Evolutionary conservation across 2,329 filamentous ascomycete species (phyloP), one percentile per base, ranked within the genome.

Genomic region (Sordariomycetes sp.): DNA sequence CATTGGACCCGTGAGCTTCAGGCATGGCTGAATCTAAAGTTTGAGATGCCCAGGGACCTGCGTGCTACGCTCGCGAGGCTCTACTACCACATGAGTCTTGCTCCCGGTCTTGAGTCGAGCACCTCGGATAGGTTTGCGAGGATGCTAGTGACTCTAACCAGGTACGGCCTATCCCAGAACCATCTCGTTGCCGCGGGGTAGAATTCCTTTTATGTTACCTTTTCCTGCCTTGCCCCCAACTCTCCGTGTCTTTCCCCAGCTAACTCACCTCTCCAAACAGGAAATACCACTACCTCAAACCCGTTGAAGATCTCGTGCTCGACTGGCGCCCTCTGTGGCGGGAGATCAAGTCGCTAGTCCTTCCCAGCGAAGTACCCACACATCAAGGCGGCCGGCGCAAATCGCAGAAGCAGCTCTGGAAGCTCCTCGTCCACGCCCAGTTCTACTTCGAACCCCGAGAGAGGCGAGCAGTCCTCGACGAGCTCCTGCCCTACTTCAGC

Each of bases 1-100:
- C 93, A 99, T 73, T 99, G 94, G 94, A 97, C 94, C 18, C 86
- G 93, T 64, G 94, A 99, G 80, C 86, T 99, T 54, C 85, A 92
- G 68, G 90, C 88, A 72, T 99, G 95, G 94, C 79, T 99, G 64
- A 89, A 88, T 58, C 84, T 99, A 72, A 99, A 99, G 78, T 99
- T 99, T 69, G 93, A 99, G 74, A 90, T 96, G 69, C 90, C 90
- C 54, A 85, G 89, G 65, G 86, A 88, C 69, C 85, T 92, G 64
- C 82, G 95, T 59, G 85, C 91, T 54, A 90, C 84, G 71, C 82
- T 99, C 34, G 89, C 94, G 34, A 89, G 87, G 74, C 79, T 99
- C 43, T 99, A 97, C 75, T 99, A 96, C 73, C 91, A 96, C 74
- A 86, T 99, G 60, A 82, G 90, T 5, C 79, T 99, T 61, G 90